Percentiles rank a stretch among this genome's conserved stretches.
These are phyloP conservation scores for Amylostereum areolatum DNA, from an alignment of 1,284 basidiomycete species.

Conservation along the genomic window DNA sequence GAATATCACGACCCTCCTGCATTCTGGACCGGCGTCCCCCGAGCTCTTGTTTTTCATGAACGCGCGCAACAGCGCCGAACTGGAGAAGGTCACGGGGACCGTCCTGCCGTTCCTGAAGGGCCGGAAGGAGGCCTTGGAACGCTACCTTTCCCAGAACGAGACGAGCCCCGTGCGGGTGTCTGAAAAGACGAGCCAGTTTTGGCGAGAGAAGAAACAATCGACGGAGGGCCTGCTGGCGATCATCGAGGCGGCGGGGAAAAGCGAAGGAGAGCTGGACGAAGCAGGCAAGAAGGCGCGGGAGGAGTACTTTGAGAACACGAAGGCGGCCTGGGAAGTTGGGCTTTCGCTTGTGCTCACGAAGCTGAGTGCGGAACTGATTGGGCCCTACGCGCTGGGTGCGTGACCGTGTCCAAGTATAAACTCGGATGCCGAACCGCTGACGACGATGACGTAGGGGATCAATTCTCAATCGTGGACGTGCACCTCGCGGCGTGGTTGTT, in stretches of 20 bases:
- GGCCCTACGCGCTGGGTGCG: slow-evolving; percentile 69
- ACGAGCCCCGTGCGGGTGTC: slow-evolving; percentile 43
- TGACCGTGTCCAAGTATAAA: not conserved
- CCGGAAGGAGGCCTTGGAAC: slow-evolving; percentile 46
- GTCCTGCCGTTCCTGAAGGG: slow-evolving; percentile 40
- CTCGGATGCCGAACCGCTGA: slow-evolving; percentile 4
- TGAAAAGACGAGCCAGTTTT: slow-evolving; percentile 54
- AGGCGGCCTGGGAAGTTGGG: slow-evolving; percentile 35
- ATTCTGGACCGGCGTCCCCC: slow-evolving; percentile 50
- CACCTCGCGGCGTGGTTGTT: slow-evolving; percentile 78
- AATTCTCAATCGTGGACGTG: slow-evolving; percentile 75
- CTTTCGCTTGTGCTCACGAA: slow-evolving; percentile 38
- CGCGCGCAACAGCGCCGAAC: slow-evolving; percentile 41
- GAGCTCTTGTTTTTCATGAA: slow-evolving; percentile 44
- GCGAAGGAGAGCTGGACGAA: slow-evolving; percentile 28
- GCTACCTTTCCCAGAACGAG: slow-evolving; percentile 47
- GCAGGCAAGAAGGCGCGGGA: slow-evolving; percentile 24
- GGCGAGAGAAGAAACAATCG: slow-evolving; percentile 46
- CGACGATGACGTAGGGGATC: slow-evolving; percentile 47
- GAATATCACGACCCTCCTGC: slow-evolving; percentile 59
- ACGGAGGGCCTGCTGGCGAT: slow-evolving; percentile 40
- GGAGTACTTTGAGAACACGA: slow-evolving; percentile 29
- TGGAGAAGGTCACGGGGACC: slow-evolving; percentile 34
- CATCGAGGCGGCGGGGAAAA: slow-evolving; percentile 37
- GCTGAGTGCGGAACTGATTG: slow-evolving; percentile 57